A percentile compares a stretch with the other conserved stretches of the same genome.
Conservation (phyloP, 208 protist genomes). For the Trypanosomatidae sp. region DNA sequence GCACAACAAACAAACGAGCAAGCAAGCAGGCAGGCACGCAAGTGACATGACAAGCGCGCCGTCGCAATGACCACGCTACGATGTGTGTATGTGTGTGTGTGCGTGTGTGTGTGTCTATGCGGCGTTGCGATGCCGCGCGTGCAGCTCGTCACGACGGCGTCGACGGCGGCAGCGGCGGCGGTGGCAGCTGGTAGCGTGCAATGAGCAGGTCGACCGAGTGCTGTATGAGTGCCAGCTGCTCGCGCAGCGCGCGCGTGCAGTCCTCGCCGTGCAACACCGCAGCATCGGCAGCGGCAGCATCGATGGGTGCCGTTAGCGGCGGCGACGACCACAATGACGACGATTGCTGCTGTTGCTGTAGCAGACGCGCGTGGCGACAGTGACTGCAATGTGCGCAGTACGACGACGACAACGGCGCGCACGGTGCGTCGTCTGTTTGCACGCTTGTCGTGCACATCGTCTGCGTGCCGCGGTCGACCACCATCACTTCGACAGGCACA, state of each 20-base stretch:
- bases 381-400: not conserved
- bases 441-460: slow-evolving; percentile 45
- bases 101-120: too few species aligned
- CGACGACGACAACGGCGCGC: not conserved
- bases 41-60: not conserved
- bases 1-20: too few species aligned
- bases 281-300: too few species aligned
- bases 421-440: slow-evolving; percentile 61
- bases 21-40: not conserved
- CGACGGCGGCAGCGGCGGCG: slow-evolving; percentile 39
- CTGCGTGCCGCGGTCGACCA: slow-evolving; percentile 76
- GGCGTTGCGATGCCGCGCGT: too few species aligned
- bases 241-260: slow-evolving; percentile 21
- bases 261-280: too few species aligned
- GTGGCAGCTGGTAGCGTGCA: slow-evolving; percentile 70
- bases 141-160: too few species aligned
- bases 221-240: slow-evolving; percentile 65
- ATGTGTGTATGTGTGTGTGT: too few species aligned
- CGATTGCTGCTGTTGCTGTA: too few species aligned
- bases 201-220: slow-evolving; percentile 79
- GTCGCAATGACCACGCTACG: slow-evolving; percentile 2
- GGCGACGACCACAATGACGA: too few species aligned
- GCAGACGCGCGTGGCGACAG: too few species aligned
- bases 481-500: slow-evolving; percentile 53
- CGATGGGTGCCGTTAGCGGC: too few species aligned